Evolutionary conservation across 352 stramenopile genomes (phyloP), one percentile per base, ranked within the genome.

Genomic region (Globisporangium radiosum): DNA sequence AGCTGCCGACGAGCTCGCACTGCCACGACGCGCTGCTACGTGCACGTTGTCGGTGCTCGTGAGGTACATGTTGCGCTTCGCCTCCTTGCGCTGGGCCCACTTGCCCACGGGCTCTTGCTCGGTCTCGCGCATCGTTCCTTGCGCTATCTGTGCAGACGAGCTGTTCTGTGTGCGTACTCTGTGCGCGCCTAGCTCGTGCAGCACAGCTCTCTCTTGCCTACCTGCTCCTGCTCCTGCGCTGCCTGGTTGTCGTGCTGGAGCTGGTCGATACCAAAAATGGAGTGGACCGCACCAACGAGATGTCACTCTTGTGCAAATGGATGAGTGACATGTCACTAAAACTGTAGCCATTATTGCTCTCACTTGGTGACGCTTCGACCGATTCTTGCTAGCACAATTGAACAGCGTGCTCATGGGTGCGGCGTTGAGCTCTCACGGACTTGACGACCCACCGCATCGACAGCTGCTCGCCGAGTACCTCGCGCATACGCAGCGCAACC

Each of bases 21-120:
- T 17, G 52, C 56, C 61, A 19, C 79, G 79, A 0, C 79, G 76
- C 15, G 58, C 56, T 13, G 85, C 68, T 38, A 91, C 77, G 36
- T 59, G 73, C 61, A 88, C 78, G 48, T 88, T 62, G 44, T 91
- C 81, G 13, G 81, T 91, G 61, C 81, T 91, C n/a, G 75, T 89
- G 52, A 84, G 77, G 62, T 91, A 91, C 81, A 91, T 91, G 62
- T 88, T 89, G 57, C 79, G 79, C 45, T 82, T 81, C 38, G 81
- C 81, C 60, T 91, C 81, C 66, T 89, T 81, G 52, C 81, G 78
- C 66, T 72, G 67, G 45, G 81, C 75, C 78, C 81, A 88, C 54
- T 73, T 78, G 60, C 76, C 80, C 48, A 83, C 65, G 45, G 77
- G 70, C 50, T 66, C 76, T n/a, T 85, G 69, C 40, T 72, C 69